phyloP scores from a whole-genome alignment of 2,329 filamentous ascomycete species.

The Hymenoscyphus occultus region DNA sequence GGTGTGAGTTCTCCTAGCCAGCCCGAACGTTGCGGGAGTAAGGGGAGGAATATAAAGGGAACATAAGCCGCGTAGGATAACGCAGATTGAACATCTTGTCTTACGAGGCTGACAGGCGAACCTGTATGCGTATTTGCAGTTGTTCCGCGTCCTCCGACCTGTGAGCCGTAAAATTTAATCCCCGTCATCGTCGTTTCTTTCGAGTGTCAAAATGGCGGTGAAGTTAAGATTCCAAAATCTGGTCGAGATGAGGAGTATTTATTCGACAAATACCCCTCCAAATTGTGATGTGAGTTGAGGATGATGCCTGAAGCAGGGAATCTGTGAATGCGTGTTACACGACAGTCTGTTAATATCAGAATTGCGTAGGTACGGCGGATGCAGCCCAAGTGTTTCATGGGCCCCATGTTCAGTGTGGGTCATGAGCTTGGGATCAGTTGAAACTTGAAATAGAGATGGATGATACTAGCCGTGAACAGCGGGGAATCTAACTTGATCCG shows the following conservation, averaged over 20 bases:
- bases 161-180: conserved; percentile 56
- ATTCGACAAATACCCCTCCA: neutral
- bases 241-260: neutral
- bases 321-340: neutral
- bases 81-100: conserved; percentile 41
- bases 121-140: conserved; percentile 60
- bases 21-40: conserved; percentile 50
- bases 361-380: neutral
- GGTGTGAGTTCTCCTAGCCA: conserved; percentile 63
- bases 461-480: neutral
- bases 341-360: neutral
- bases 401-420: neutral
- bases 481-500: neutral
- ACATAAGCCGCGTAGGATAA: conserved; percentile 39
- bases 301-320: neutral
- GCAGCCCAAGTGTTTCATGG: neutral
- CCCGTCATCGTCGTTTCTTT: conserved; percentile 27
- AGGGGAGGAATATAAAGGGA: conserved; percentile 59
- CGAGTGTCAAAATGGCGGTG: conserved; percentile 6
- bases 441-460: neutral
- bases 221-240: neutral
- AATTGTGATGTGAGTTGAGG: neutral
- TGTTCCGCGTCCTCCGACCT: conserved; percentile 54
- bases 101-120: conserved; percentile 39
- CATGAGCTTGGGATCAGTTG: neutral